These are phyloP conservation scores for Microstegium vimineum DNA, from an alignment of 176 grass and related monocot genomes.

Conservation along the genomic window DNA sequence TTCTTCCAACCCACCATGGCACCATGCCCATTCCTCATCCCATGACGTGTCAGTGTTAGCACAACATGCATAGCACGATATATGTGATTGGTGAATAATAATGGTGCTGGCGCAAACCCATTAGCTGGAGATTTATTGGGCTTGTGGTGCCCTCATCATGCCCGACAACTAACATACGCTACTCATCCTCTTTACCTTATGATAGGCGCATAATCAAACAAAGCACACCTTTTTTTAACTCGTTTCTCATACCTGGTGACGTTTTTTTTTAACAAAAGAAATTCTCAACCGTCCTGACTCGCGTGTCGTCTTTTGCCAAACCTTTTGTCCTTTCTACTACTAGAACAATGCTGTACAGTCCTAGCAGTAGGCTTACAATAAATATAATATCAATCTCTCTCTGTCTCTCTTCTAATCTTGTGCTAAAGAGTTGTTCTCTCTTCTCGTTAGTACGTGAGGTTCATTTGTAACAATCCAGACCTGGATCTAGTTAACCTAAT, in stretches of 20 bases:
- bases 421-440: background rate
- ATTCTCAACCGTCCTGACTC: background rate
- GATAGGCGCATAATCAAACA: background rate
- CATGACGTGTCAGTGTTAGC: background rate
- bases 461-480: background rate
- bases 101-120: background rate
- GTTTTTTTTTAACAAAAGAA: background rate
- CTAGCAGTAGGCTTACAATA: background rate
- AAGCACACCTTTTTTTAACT: background rate
- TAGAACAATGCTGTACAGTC: too few relatives aligned
- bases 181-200: background rate
- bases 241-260: background rate
- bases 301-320: background rate
- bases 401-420: background rate
- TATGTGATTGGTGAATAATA: constrained; percentile 2
- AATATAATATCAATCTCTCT: too few relatives aligned
- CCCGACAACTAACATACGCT: constrained; percentile 9
- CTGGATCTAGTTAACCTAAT: background rate
- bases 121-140: background rate
- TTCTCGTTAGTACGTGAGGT: background rate
- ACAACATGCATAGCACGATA: background rate
- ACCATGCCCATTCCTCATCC: too few relatives aligned
- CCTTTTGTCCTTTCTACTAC: too few relatives aligned
- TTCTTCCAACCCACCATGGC: too few relatives aligned
- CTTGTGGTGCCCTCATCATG: background rate